These are phyloP conservation scores for Penicillium atrosanguineum DNA, from an alignment of 495 filamentous ascomycete genomes.

Conservation along the genomic window DNA sequence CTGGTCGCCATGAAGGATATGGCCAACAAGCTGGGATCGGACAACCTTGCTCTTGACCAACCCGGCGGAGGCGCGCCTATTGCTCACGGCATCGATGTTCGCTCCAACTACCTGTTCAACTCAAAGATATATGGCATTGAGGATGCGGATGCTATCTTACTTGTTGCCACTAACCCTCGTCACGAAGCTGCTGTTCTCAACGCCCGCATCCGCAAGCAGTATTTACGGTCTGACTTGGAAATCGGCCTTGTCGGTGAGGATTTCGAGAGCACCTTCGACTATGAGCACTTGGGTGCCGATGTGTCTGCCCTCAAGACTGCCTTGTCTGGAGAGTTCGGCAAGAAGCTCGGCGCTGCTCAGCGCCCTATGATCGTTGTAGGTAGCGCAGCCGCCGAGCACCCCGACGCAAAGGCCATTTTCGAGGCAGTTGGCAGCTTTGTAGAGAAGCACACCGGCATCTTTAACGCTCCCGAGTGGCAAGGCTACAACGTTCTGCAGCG, in stretches of 20 bases:
- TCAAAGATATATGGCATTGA: slow-evolving; percentile 90
- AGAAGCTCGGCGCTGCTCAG: slow-evolving; percentile 85
- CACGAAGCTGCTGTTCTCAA: slow-evolving; percentile 94
- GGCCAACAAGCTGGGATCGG: slow-evolving; percentile 90
- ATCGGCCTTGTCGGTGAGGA: slow-evolving; percentile 87
- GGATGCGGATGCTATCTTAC: slow-evolving; percentile 86
- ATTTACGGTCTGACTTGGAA: slow-evolving; percentile 91
- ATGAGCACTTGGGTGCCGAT: slow-evolving; percentile 81
- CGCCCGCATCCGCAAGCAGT: slow-evolving; percentile 95
- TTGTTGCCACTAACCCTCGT: slow-evolving; percentile 91
- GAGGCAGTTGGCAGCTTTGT: slow-evolving; percentile 85
- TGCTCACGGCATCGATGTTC: slow-evolving; percentile 90
- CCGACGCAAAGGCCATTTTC: slow-evolving; percentile 88
- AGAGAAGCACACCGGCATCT: slow-evolving; percentile 85
- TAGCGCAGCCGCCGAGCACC: slow-evolving; percentile 82
- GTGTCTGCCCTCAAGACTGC: slow-evolving; percentile 75
- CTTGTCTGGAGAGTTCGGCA: slow-evolving; percentile 82
- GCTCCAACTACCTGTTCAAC: slow-evolving; percentile 95
- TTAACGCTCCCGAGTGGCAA: slow-evolving; percentile 89
- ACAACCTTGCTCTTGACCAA: slow-evolving; percentile 92
- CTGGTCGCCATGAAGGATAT: slow-evolving; percentile 96
- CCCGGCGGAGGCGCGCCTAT: slow-evolving; percentile 78
- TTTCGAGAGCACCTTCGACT: slow-evolving; percentile 91
- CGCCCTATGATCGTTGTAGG: slow-evolving; percentile 95
- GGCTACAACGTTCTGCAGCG: slow-evolving; percentile 96